Conservation (phyloP, 2,329 filamentous ascomycete species). For the Bertia moriformis region DNA sequence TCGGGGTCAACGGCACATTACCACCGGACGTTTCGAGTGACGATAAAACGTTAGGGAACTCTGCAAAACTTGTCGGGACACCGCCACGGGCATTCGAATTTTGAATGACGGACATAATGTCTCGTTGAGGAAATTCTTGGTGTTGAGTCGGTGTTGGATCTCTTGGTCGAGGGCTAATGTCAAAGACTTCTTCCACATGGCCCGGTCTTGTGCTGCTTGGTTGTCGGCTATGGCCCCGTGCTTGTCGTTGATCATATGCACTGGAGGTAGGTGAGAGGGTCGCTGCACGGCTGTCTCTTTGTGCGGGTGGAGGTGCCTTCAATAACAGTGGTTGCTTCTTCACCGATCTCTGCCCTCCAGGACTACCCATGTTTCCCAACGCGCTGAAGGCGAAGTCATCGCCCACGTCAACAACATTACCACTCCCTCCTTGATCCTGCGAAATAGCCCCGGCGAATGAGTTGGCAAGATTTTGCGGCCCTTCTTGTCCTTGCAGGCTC, state of each 20-base stretch:
- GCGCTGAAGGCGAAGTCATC: constrained; percentile 24
- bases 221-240: constrained; percentile 13
- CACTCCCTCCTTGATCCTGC: constrained; percentile 26
- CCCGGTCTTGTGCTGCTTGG: constrained; percentile 14
- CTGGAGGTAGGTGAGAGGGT: constrained; percentile 27
- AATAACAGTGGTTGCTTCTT: constrained; percentile 28
- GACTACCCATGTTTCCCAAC: constrained; percentile 17
- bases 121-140: constrained; percentile 16
- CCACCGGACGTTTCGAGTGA: constrained; percentile 24
- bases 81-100: constrained; percentile 26
- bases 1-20: constrained; percentile 21
- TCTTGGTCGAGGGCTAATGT: constrained; percentile 15
- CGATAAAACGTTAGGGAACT: constrained; percentile 26
- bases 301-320: constrained; percentile 15
- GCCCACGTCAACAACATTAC: constrained; percentile 42
- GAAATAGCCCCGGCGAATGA: constrained; percentile 68
- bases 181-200: constrained; percentile 26
- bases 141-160: constrained; percentile 5
- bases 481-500: constrained; percentile 71
- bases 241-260: constrained; percentile 28
- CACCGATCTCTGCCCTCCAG: constrained; percentile 19
- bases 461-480: constrained; percentile 64
- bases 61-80: constrained; percentile 16
- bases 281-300: constrained; percentile 17
- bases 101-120: constrained; percentile 31